A percentile compares a stretch with the other conserved stretches of the same genome.
These are phyloP conservation scores for Quercus wislizeni DNA, from an alignment of 306 rosid species.

Conservation along the genomic window DNA sequence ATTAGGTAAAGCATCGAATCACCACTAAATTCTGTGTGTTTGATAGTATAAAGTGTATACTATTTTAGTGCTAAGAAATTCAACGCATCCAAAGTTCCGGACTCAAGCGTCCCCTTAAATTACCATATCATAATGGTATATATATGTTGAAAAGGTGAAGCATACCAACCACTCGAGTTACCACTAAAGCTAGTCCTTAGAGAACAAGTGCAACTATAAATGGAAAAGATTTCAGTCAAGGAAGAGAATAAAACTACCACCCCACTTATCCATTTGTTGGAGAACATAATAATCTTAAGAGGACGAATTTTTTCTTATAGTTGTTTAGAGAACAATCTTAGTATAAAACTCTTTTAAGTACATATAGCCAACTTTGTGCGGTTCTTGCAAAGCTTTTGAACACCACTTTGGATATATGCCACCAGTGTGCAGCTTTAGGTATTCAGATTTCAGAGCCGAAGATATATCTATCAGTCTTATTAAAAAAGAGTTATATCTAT, in stretches of 20 bases:
- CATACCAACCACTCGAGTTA: background rate
- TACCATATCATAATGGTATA: background rate
- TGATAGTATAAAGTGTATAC: too few species aligned
- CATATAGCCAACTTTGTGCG: background rate
- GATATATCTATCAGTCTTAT: too few species aligned
- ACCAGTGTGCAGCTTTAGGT: background rate
- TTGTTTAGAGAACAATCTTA: too few species aligned
- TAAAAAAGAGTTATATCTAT: too few species aligned
- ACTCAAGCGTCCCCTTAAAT: background rate
- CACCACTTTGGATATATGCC: slow-evolving; percentile 18
- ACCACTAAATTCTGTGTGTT: too few species aligned
- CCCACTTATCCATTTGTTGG: background rate
- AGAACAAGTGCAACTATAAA: background rate
- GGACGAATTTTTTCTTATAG: too few species aligned
- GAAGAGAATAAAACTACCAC: background rate
- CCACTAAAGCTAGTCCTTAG: background rate
- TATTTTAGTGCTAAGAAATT: too few species aligned
- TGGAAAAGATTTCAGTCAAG: background rate
- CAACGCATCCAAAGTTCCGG: background rate
- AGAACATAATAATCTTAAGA: background rate
- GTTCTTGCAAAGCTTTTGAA: background rate
- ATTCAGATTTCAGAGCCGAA: background rate
- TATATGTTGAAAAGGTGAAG: background rate
- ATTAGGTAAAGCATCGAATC: too few species aligned
- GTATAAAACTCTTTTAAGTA: too few species aligned